phyloP scores from a whole-genome alignment of 805 yeast genomes.

The Saccharomyces mikatae region DNA sequence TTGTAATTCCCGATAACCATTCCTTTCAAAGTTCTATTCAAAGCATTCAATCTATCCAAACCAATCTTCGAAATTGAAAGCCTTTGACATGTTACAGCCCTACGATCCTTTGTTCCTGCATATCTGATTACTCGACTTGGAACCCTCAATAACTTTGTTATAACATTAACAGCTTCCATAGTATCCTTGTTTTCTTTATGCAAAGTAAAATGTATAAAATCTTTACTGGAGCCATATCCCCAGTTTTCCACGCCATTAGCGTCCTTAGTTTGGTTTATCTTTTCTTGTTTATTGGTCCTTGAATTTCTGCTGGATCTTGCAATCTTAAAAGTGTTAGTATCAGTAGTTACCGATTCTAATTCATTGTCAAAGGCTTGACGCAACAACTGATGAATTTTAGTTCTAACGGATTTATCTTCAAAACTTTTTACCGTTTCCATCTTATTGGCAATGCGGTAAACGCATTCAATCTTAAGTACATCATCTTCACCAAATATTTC shows the following conservation, averaged over 20 bases:
- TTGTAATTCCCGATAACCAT: conserved; percentile 70
- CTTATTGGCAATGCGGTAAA: conserved; percentile 46
- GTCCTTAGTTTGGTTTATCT: conserved; percentile 31
- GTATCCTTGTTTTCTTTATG: conserved; percentile 96
- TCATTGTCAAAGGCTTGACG: conserved; percentile 66
- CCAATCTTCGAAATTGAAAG: conserved; percentile 60
- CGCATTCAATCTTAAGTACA: conserved; percentile 44
- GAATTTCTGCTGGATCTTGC: conserved; percentile 42
- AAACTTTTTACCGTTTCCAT: conserved; percentile 52
- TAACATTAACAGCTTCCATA: conserved; percentile 80
- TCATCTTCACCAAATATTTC: conserved; percentile 54
- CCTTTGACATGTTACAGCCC: conserved; percentile 90
- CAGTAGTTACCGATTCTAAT: conserved; percentile 73
- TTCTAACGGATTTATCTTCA: conserved; percentile 64
- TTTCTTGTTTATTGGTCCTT: conserved; percentile 33
- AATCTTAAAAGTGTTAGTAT: conserved; percentile 55
- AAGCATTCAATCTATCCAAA: conserved; percentile 63
- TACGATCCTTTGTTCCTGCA: conserved; percentile 95
- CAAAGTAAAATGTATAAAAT: conserved; percentile 65
- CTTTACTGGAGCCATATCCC: conserved; percentile 65
- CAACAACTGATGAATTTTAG: conserved; percentile 67
- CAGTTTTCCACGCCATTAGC: conserved; percentile 51
- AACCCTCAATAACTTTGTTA: conserved; percentile 64
- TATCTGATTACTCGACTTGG: conserved; percentile 66
- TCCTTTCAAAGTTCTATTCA: conserved; percentile 73